These are phyloP conservation scores for Tubosaeta sp. DNA, from an alignment of 768 basidiomycete genomes.

Conservation along the genomic window DNA sequence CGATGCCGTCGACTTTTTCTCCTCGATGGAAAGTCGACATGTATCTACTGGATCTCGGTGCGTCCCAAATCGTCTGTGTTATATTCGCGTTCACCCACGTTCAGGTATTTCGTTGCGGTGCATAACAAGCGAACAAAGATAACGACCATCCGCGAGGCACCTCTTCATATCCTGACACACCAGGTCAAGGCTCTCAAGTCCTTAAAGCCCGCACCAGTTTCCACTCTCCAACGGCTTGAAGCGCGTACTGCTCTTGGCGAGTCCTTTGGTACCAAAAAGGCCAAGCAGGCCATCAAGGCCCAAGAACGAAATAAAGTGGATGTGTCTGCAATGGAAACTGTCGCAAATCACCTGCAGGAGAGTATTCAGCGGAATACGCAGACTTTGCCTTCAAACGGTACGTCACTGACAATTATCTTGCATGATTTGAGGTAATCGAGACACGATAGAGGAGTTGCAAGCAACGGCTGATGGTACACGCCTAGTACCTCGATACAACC, in stretches of 20 bases:
- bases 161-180: constrained; percentile 66
- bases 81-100: not conserved
- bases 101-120: constrained; percentile 79
- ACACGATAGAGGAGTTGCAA: constrained; percentile 58
- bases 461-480: constrained; percentile 58
- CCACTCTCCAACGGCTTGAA: constrained; percentile 48
- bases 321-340: constrained; percentile 80
- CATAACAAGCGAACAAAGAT: constrained; percentile 72
- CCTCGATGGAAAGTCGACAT: constrained; percentile 49
- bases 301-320: constrained; percentile 89
- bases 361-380: constrained; percentile 72
- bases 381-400: constrained; percentile 67
- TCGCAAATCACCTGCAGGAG: constrained; percentile 76
- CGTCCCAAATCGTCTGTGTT: constrained; percentile 22
- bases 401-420: constrained; percentile 20
- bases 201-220: constrained; percentile 45
- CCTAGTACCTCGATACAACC: constrained; percentile 72
- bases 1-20: constrained; percentile 76
- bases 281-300: constrained; percentile 78
- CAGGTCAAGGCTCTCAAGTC: constrained; percentile 83
- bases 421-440: not conserved
- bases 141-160: constrained; percentile 63
- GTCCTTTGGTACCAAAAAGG: constrained; percentile 94
- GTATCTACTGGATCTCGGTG: constrained; percentile 67
- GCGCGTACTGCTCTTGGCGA: constrained; percentile 81